Evolutionary conservation across 441 rosid genomes (phyloP).

Genomic region (Populus hybrid): DNA sequence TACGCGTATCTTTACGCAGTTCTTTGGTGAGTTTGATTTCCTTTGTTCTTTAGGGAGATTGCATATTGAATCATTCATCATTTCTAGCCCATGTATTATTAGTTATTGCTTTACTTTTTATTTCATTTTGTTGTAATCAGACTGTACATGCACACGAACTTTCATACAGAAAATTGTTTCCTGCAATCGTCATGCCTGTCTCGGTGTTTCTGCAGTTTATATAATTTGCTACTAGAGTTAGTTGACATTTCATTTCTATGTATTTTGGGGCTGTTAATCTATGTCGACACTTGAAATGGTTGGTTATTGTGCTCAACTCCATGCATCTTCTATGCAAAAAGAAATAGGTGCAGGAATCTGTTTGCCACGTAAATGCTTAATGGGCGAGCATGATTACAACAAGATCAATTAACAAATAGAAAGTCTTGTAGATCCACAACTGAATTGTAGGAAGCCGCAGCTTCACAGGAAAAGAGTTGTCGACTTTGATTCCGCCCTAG

Average conservation of each 20-base stretch:
- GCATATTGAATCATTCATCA: background rate
- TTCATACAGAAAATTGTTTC: background rate
- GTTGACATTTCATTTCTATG: background rate
- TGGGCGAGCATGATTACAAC: background rate
- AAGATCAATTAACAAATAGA: background rate
- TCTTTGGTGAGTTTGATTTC: conserved; percentile 66
- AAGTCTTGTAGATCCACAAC: background rate
- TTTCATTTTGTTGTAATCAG: background rate
- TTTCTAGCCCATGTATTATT: background rate
- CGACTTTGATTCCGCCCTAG: background rate
- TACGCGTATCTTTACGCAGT: conserved; percentile 93
- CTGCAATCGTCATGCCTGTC: background rate
- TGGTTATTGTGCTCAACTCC: background rate
- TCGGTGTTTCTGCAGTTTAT: background rate
- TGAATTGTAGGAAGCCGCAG: background rate
- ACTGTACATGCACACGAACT: background rate
- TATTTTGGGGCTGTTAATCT: background rate
- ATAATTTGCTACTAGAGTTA: background rate
- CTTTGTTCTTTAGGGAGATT: background rate
- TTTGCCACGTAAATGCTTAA: background rate
- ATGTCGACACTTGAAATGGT: background rate
- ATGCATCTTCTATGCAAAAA: background rate
- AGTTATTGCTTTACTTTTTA: background rate
- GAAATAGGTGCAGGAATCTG: background rate
- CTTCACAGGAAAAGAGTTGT: background rate